phyloP scores from a whole-genome alignment of 2,329 filamentous ascomycete species.

The Aspergillus tubingensis region DNA sequence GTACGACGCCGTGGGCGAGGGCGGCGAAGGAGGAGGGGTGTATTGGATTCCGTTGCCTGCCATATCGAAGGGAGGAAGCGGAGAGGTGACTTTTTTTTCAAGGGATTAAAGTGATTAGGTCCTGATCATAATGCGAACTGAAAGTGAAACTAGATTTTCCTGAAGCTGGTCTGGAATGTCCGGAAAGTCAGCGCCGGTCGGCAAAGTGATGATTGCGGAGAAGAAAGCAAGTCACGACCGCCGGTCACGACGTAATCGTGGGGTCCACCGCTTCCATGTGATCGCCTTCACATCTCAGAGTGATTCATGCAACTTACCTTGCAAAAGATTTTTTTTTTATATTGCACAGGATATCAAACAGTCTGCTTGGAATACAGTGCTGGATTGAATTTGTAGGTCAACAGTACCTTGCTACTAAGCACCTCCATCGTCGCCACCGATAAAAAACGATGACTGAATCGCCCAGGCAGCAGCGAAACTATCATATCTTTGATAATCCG shows the following conservation, averaged over 20 bases:
- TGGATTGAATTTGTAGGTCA: neutral
- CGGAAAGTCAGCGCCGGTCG: slow-evolving; percentile 3
- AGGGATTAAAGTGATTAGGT: neutral
- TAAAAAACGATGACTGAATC: neutral
- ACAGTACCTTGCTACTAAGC: neutral
- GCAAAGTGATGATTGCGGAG: slow-evolving; percentile 5
- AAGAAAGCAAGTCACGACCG: slow-evolving; percentile 8
- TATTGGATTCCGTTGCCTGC: slow-evolving; percentile 34
- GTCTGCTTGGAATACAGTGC: neutral
- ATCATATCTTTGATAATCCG: slow-evolving; percentile 5
- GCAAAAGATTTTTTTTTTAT: neutral
- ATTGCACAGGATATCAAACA: neutral
- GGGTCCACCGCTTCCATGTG: slow-evolving; percentile 19
- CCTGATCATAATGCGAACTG: neutral
- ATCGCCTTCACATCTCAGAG: slow-evolving; percentile 5
- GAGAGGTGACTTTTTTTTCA: neutral
- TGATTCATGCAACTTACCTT: slow-evolving; percentile 1
- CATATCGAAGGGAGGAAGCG: slow-evolving; percentile 26
- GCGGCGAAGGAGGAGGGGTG: slow-evolving; percentile 46
- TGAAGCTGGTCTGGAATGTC: neutral
- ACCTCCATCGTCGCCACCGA: slow-evolving; percentile 16
- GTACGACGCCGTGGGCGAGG: slow-evolving; percentile 82
- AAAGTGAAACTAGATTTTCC: neutral
- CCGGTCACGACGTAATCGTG: slow-evolving; percentile 15
- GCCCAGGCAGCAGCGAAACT: slow-evolving; percentile 22